These are phyloP conservation scores for Axilococcus clingmanii DNA, from an alignment of 139 green algal species.

Conservation along the genomic window DNA sequence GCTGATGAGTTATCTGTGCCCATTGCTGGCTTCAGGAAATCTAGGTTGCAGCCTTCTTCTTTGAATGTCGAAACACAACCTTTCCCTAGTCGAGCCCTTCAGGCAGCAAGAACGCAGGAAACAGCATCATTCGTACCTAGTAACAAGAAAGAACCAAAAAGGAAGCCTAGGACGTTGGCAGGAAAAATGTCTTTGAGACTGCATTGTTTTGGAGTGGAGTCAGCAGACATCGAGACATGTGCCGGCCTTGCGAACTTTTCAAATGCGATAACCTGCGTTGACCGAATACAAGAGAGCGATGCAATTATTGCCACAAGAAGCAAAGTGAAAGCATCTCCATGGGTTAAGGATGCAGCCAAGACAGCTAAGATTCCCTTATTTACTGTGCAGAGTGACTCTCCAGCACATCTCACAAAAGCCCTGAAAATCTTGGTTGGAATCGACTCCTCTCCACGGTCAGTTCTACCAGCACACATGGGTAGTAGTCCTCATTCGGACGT, in stretches of 20 bases:
- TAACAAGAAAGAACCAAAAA: background rate
- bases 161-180: background rate
- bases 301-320: constrained; percentile 2
- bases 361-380: constrained; percentile 3
- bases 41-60: background rate
- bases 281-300: background rate
- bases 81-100: background rate
- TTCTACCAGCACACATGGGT: background rate
- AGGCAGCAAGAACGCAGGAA: background rate
- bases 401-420: background rate
- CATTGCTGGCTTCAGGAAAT: background rate
- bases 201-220: constrained; percentile 1
- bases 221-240: background rate
- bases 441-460: background rate
- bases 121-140: background rate
- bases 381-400: background rate
- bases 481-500: background rate
- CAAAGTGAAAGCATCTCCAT: background rate
- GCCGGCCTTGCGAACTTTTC: background rate
- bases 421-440: background rate
- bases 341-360: constrained; percentile 6
- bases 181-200: background rate
- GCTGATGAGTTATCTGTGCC: background rate
- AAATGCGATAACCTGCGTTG: background rate
- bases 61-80: background rate